Percentiles rank a stretch among this genome's conserved stretches.
These are phyloP conservation scores for Cordyceps cateniannulata DNA, from an alignment of 2,329 filamentous ascomycete species.

Conservation along the genomic window DNA sequence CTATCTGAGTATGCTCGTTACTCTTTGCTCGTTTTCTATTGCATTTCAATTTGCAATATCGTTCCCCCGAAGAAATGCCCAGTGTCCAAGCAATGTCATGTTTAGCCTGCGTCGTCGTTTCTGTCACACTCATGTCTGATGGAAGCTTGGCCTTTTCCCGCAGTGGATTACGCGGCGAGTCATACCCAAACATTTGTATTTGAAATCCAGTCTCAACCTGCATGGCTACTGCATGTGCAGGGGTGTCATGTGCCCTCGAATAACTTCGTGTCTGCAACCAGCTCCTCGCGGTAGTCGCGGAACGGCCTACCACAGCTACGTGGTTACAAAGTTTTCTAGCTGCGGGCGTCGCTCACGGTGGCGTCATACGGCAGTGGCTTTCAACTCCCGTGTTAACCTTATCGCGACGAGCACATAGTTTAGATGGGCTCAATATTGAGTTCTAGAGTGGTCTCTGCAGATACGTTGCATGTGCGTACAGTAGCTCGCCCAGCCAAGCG, in stretches of 20 bases:
- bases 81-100: too few relatives aligned
- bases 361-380: slow-evolving; percentile 1
- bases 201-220: background rate
- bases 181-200: background rate
- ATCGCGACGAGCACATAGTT: background rate
- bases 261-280: background rate
- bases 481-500: background rate
- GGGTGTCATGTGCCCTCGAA: background rate
- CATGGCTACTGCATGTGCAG: background rate
- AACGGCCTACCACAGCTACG: background rate
- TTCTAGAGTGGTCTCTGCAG: background rate
- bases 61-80: too few relatives aligned
- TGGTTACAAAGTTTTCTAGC: background rate
- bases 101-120: background rate
- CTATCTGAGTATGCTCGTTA: too few relatives aligned
- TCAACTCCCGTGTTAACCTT: background rate
- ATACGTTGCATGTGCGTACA: background rate
- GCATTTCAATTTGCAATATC: too few relatives aligned
- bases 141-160: background rate
- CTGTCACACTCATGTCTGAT: background rate
- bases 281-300: background rate
- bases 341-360: background rate
- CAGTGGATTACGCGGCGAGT: background rate
- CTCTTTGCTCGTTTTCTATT: background rate
- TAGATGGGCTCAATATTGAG: background rate